Conservation (phyloP, 139 green algal species). For the Chlamydomonas asymmetrica region DNA sequence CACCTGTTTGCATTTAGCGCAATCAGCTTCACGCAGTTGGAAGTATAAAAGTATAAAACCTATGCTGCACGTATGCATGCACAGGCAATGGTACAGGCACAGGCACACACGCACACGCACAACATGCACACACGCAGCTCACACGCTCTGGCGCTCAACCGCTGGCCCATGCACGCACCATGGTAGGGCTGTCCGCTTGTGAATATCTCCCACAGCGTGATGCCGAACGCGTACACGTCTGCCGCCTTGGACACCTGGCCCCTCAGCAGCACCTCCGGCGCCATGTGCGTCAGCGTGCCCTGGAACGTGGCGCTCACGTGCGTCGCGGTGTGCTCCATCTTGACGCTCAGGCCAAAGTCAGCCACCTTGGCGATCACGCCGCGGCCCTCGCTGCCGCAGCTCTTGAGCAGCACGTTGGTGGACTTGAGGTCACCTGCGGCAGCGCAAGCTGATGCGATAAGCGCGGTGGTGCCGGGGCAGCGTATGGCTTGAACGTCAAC, state of each 20-base stretch:
- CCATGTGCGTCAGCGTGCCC: slow-evolving; percentile 47
- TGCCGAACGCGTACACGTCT: slow-evolving; percentile 50
- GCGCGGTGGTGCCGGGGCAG: too few relatives aligned
- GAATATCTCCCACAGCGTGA: slow-evolving; percentile 42
- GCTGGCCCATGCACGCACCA: too few relatives aligned
- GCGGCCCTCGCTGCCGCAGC: slow-evolving; percentile 18
- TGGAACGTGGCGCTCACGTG: slow-evolving; percentile 48
- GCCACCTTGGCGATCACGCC: slow-evolving; percentile 44
- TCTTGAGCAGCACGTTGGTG: slow-evolving; percentile 66
- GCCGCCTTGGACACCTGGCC: slow-evolving; percentile 53
- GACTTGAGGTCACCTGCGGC: slow-evolving; percentile 30
- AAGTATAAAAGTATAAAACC: too few relatives aligned
- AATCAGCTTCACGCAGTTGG: too few relatives aligned
- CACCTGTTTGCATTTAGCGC: too few relatives aligned
- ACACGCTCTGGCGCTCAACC: too few relatives aligned
- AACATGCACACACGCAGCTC: too few relatives aligned
- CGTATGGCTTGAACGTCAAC: too few relatives aligned
- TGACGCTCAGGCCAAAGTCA: slow-evolving; percentile 58
- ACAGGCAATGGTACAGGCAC: too few relatives aligned
- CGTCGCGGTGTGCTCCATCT: slow-evolving; percentile 51
- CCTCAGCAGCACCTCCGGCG: slow-evolving; percentile 49
- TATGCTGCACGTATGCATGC: too few relatives aligned
- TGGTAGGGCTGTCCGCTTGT: slow-evolving; percentile 14
- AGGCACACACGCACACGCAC: too few relatives aligned
- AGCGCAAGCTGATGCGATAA: too few relatives aligned